Conservation (phyloP, 257 asterid genomes). For the Nicotiana otophora region DNA sequence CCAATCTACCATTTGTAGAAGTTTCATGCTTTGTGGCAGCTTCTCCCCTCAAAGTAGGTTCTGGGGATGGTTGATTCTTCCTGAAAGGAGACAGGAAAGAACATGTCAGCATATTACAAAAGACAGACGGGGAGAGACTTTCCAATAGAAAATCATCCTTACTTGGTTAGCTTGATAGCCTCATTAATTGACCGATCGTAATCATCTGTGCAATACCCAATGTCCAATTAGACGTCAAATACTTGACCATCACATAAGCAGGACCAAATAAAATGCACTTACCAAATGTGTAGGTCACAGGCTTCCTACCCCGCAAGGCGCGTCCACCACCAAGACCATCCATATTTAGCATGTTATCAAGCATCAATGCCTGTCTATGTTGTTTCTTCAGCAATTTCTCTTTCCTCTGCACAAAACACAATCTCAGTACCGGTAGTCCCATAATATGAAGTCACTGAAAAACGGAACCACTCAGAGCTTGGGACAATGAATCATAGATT, state of each 20-base stretch:
- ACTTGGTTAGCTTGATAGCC: slow-evolving; percentile 93
- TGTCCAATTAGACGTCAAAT: slow-evolving; percentile 15
- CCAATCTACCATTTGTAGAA: slow-evolving; percentile 59
- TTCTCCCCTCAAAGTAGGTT: slow-evolving; percentile 50
- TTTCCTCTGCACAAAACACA: slow-evolving; percentile 54
- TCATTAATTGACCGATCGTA: slow-evolving; percentile 87
- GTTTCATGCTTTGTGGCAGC: slow-evolving; percentile 43
- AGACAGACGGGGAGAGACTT: neutral
- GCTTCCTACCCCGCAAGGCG: slow-evolving; percentile 92
- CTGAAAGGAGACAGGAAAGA: slow-evolving; percentile 34
- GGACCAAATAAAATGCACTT: slow-evolving; percentile 10
- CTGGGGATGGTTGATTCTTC: slow-evolving; percentile 54
- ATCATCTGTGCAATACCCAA: slow-evolving; percentile 62
- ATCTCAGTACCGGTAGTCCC: slow-evolving; percentile 17
- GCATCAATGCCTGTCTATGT: slow-evolving; percentile 92
- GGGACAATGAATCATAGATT: slow-evolving; percentile 15
- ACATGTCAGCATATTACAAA: neutral
- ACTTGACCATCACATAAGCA: slow-evolving; percentile 2
- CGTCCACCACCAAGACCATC: slow-evolving; percentile 79
- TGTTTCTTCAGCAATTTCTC: slow-evolving; percentile 85
- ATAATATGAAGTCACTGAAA: neutral
- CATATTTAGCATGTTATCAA: slow-evolving; percentile 63
- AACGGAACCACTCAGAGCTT: neutral
- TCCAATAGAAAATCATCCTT: slow-evolving; percentile 18
- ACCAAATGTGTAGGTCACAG: slow-evolving; percentile 92